phyloP scores from a whole-genome alignment of 495 filamentous ascomycete species.

The Hyaloscypha variabilis region DNA sequence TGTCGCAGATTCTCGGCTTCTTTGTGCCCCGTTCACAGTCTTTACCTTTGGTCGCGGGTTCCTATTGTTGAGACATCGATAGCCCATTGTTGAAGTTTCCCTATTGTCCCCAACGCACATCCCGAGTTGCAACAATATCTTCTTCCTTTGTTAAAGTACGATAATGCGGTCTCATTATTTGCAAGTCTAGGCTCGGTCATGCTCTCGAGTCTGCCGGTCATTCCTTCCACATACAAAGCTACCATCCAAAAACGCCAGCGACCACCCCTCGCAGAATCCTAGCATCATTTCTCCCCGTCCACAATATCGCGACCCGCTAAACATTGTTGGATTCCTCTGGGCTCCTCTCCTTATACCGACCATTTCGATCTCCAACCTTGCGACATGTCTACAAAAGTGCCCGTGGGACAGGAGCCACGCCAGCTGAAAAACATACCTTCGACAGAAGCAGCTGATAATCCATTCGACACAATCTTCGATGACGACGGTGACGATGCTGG shows the following conservation, averaged over 20 bases:
- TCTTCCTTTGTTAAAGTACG: constrained; percentile 14
- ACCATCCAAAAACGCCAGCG: background rate
- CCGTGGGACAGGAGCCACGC: constrained; percentile 5
- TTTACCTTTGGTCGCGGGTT: constrained; percentile 24
- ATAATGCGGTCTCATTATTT: constrained; percentile 20
- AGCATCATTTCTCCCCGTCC: background rate
- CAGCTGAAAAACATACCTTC: constrained; percentile 1
- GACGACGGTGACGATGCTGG: constrained; percentile 25
- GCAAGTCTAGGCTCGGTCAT: background rate
- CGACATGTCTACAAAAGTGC: constrained; percentile 18
- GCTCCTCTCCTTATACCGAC: background rate
- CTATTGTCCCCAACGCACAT: constrained; percentile 25
- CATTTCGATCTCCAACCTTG: background rate
- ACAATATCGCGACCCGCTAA: background rate
- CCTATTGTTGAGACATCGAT: constrained; percentile 9
- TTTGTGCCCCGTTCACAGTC: constrained; percentile 24
- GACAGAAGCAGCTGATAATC: constrained; percentile 6
- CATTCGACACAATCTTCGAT: constrained; percentile 27
- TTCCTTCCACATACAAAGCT: constrained; percentile 19
- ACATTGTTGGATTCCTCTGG: background rate
- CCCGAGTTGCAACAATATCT: constrained; percentile 16
- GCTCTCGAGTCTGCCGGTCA: background rate
- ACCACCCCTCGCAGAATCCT: background rate
- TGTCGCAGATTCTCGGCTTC: constrained; percentile 23
- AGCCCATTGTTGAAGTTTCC: constrained; percentile 5